Evolutionary conservation across 2,329 filamentous ascomycete species (phyloP).

Genomic region (Volutella citrinella): DNA sequence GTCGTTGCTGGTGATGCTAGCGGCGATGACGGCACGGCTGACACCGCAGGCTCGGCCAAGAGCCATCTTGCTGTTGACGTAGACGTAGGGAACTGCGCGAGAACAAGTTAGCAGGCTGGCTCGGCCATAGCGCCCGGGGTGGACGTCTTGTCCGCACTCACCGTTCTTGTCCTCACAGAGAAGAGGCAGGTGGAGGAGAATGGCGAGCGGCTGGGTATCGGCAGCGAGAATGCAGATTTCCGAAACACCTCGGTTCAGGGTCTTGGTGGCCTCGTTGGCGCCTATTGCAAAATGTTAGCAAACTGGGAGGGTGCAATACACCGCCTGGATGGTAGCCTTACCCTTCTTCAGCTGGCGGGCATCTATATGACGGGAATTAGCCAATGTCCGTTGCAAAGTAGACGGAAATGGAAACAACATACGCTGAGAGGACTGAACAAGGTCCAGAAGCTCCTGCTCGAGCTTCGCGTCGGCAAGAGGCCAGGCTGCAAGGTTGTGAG

Average conservation of each 20-base stretch:
- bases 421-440: constrained; percentile 67
- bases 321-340: too few species aligned
- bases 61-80: constrained; percentile 74
- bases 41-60: constrained; percentile 90
- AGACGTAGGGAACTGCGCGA: constrained; percentile 54
- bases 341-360: constrained; percentile 83
- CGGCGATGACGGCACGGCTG: constrained; percentile 80
- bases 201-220: constrained; percentile 83
- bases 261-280: constrained; percentile 66
- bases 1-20: constrained; percentile 88
- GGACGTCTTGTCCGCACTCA: too few species aligned
- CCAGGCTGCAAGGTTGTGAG: constrained; percentile 52
- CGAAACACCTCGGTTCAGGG: constrained; percentile 83
- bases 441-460: constrained; percentile 78
- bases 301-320: too few species aligned
- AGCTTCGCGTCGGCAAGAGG: constrained; percentile 71
- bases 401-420: constrained; percentile 18
- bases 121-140: too few species aligned
- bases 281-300: too few species aligned
- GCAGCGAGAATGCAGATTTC: constrained; percentile 88
- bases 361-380: constrained; percentile 32
- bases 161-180: constrained; percentile 77
- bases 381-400: too few species aligned
- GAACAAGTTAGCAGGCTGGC: constrained; percentile 14
- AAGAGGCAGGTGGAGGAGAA: constrained; percentile 84